Evolutionary conservation across 2,329 filamentous ascomycete species (phyloP), one percentile per base, ranked within the genome.

Genomic region (Sarocladiaceae sp.): DNA sequence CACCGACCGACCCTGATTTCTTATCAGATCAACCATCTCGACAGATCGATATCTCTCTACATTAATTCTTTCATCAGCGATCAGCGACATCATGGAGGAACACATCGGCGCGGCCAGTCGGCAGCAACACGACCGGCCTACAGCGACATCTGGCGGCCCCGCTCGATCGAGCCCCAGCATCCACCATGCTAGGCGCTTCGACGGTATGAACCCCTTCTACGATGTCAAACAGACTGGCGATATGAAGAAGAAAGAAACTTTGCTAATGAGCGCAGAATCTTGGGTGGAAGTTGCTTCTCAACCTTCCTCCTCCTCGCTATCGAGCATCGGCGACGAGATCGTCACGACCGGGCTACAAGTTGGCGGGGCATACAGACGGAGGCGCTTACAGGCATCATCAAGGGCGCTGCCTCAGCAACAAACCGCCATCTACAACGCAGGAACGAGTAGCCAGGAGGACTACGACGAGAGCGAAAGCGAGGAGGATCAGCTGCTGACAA

Each of bases 231-330:
- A 4, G 28, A 10, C 17, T 25, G 4, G n/a, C n/a, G n/a, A n/a
- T n/a, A n/a, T n/a, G n/a, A n/a, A n/a, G n/a, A n/a, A 15, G 23
- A 4, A 26, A 7, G 12, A 12, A 12, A n/a, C 22, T 12, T 13
- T 23, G 11, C 52, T 53, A 20, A 54, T 37, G 33, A 36, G 3
- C 22, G 59, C 75, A 92, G 94, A 97, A 73, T 97, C 94, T 8
- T 99, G 94, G 94, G 84, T 97, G 60, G 93, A 99, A 68, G 84
- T 99, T 55, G 83, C 88, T 44, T 97, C 93, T 3, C 90, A 94
- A 61, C 91, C 93, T 7, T 97, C 93, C 0, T 96, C 93, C 2
- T 96, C 93, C 2, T 97, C 92, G 13, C 76, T 96, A 12, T 96
- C 92, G 18, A 96, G 84, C 51, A 84, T 87, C 64, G 82, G 80